These are phyloP conservation scores for Sugiyamaella novakii DNA, from an alignment of 1,139 yeast genomes.

Conservation along the genomic window DNA sequence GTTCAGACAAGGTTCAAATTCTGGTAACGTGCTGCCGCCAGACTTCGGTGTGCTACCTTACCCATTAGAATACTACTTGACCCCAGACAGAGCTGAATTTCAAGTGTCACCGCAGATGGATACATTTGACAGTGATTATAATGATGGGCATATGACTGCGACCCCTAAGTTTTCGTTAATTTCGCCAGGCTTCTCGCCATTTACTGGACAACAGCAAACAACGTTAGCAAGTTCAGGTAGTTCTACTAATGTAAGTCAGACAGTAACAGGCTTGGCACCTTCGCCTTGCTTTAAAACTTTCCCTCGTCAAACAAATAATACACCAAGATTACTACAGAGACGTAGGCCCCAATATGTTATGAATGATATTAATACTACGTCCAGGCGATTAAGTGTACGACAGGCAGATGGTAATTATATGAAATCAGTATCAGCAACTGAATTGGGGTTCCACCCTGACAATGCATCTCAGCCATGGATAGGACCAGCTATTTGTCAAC, in stretches of 20 bases:
- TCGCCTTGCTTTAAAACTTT: conserved; percentile 15
- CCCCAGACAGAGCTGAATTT: conserved; percentile 10
- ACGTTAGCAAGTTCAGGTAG: conserved; percentile 1
- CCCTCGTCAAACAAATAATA: conserved; percentile 4
- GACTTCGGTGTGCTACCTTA: conserved; percentile 3
- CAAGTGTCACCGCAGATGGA: conserved; percentile 20
- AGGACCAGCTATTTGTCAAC: no score
- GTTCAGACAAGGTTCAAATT: neutral
- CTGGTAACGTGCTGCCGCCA: neutral
- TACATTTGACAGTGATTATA: conserved; percentile 22
- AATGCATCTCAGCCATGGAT: no score
- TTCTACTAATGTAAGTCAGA: neutral
- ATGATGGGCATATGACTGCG: conserved; percentile 15
- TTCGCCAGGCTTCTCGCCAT: conserved; percentile 21
- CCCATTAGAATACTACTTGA: conserved; percentile 11
- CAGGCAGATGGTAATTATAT: neutral
- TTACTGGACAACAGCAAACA: conserved; percentile 1
- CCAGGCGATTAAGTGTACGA: neutral
- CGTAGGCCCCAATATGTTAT: conserved; percentile 20
- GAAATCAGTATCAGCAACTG: conserved; percentile 19
- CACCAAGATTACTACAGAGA: conserved; percentile 14
- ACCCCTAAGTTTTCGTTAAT: conserved; percentile 21
- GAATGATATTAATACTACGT: conserved; percentile 18
- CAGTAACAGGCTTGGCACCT: conserved; percentile 1
- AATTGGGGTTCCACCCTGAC: conserved; percentile 6